These are phyloP conservation scores for Paramecium bursaria DNA, from an alignment of 73 alveolate genomes.

Conservation along the genomic window DNA sequence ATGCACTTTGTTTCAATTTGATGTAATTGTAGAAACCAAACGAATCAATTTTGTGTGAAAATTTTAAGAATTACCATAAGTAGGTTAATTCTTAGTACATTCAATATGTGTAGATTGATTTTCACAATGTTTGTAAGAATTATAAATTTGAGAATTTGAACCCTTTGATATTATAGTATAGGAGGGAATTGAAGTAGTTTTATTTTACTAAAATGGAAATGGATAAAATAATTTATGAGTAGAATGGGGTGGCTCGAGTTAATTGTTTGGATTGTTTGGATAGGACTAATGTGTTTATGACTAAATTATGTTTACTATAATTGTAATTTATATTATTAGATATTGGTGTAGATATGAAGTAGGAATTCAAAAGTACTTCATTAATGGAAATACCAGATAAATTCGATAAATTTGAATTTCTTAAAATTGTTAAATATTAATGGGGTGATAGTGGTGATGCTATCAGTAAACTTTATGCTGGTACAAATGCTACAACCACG, in stretches of 20 bases:
- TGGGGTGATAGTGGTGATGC: constrained; percentile 68
- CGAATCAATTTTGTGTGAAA: constrained; percentile 53
- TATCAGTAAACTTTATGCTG: constrained; percentile 58
- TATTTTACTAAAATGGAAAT: constrained; percentile 46
- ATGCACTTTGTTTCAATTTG: constrained; percentile 41
- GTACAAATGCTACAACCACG: constrained; percentile 65
- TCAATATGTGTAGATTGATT: constrained; percentile 46
- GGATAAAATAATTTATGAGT: constrained; percentile 28
- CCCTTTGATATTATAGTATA: constrained; percentile 22
- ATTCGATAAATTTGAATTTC: background rate
- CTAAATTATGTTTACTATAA: constrained; percentile 73
- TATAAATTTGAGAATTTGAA: constrained; percentile 58
- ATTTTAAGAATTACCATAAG: constrained; percentile 29
- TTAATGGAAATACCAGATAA: constrained; percentile 21
- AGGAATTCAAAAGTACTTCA: constrained; percentile 53
- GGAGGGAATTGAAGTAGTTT: background rate
- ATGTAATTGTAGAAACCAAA: constrained; percentile 61
- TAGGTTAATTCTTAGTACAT: background rate
- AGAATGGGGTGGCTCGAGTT: constrained; percentile 89
- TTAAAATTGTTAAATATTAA: constrained; percentile 21
- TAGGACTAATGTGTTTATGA: constrained; percentile 93
- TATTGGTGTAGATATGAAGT: constrained; percentile 50
- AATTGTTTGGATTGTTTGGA: constrained; percentile 95
- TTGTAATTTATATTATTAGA: constrained; percentile 70
- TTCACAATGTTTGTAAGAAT: constrained; percentile 57